Evolutionary conservation across 371 early-diverging fungal species (phyloP).

Genomic region (Mycotypha africana): DNA sequence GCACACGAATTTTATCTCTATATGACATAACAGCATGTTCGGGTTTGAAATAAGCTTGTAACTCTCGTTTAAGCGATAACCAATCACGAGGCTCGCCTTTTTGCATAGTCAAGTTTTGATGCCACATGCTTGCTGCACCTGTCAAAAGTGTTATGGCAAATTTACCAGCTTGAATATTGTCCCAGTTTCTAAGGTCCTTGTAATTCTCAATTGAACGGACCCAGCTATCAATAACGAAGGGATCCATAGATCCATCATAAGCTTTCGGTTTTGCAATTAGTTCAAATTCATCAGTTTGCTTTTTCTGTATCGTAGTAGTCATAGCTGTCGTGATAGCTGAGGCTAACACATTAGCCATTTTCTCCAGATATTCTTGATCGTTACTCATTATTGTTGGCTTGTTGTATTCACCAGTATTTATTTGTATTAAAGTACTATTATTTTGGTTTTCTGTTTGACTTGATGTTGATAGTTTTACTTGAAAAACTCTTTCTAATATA

Average conservation of each 20-base stretch:
- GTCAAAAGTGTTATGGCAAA: neutral
- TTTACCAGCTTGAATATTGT: neutral
- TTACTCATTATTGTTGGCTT: too few relatives aligned
- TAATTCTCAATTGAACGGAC: neutral
- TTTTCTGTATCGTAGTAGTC: too few relatives aligned
- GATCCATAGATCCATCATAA: constrained; percentile 1
- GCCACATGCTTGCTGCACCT: constrained; percentile 1
- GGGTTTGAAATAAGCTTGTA: neutral
- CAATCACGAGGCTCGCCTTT: neutral
- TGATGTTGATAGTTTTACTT: too few relatives aligned
- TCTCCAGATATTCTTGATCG: too few relatives aligned
- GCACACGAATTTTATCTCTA: neutral
- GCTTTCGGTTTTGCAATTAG: too few relatives aligned
- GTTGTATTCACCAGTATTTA: too few relatives aligned
- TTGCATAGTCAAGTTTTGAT: neutral
- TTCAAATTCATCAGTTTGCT: too few relatives aligned
- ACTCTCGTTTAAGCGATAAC: neutral
- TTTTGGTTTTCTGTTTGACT: too few relatives aligned
- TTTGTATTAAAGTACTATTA: too few relatives aligned
- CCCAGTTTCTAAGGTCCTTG: neutral
- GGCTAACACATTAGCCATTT: too few relatives aligned
- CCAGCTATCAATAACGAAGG: neutral
- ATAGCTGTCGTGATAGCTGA: too few relatives aligned
- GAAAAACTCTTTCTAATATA: too few relatives aligned
- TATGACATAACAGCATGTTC: neutral